These are phyloP conservation scores for Acacia acuminata DNA, from an alignment of 306 rosid genomes.

Conservation along the genomic window DNA sequence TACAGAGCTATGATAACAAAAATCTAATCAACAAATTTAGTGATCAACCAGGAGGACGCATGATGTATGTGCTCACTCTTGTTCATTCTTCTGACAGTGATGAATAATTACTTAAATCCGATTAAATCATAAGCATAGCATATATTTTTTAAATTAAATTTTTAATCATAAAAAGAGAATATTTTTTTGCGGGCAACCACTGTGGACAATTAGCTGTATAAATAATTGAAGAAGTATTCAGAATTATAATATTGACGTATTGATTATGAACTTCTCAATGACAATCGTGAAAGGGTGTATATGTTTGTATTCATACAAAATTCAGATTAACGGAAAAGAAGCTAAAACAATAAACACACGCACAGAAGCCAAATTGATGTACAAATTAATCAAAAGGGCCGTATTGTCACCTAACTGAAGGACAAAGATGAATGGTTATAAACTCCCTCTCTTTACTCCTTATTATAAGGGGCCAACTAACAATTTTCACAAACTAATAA, in stretches of 20 bases:
- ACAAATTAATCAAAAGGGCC: too few species aligned
- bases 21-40: neutral
- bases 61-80: neutral
- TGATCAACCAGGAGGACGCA: neutral
- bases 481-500: too few species aligned
- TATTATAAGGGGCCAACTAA: too few species aligned
- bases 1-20: too few species aligned
- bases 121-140: neutral
- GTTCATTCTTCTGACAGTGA: neutral
- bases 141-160: too few species aligned
- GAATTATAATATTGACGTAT: neutral
- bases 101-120: neutral
- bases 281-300: neutral
- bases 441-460: too few species aligned
- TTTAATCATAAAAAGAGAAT: neutral
- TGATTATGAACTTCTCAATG: neutral
- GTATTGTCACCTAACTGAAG: too few species aligned
- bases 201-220: neutral
- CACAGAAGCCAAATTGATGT: too few species aligned
- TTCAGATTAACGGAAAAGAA: conserved; percentile 6
- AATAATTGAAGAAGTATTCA: neutral
- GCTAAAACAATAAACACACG: too few species aligned
- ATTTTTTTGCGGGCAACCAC: neutral
- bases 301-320: neutral
- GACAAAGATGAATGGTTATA: too few species aligned